phyloP scores from a whole-genome alignment of 2,329 filamentous ascomycete species.

The Neonectria neomacrospora region DNA sequence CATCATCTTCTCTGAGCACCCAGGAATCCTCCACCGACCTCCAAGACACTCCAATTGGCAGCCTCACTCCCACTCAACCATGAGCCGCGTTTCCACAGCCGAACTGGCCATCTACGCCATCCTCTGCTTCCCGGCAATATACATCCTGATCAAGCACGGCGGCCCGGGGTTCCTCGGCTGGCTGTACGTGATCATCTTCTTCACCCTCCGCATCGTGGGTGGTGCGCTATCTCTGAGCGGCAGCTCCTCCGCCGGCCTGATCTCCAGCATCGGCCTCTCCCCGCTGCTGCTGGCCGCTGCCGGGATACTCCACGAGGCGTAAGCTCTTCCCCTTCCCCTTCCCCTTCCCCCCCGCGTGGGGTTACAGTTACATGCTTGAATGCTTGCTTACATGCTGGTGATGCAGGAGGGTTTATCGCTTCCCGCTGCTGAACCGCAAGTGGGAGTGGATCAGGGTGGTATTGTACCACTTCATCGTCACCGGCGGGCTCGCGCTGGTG shows the following conservation, averaged over 20 bases:
- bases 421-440: constrained; percentile 6
- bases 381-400: constrained; percentile 31
- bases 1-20: not conserved
- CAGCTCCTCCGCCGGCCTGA: constrained; percentile 46
- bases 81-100: constrained; percentile 39
- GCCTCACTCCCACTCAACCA: constrained; percentile 3
- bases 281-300: constrained; percentile 48
- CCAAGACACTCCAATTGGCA: too few relatives aligned
- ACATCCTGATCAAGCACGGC: constrained; percentile 49
- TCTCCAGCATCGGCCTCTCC: constrained; percentile 53
- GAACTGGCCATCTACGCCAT: constrained; percentile 50
- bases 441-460: constrained; percentile 25
- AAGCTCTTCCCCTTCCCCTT: not conserved
- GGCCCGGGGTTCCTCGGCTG: constrained; percentile 51
- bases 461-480: constrained; percentile 18
- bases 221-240: constrained; percentile 45
- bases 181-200: constrained; percentile 53
- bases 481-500: constrained; percentile 18
- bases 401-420: constrained; percentile 14
- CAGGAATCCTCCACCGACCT: too few relatives aligned
- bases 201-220: constrained; percentile 50
- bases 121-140: constrained; percentile 46
- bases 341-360: too few relatives aligned
- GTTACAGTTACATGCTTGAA: too few relatives aligned
- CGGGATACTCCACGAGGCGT: constrained; percentile 52